These are phyloP conservation scores for Fusarium sp. DNA, from an alignment of 2,329 filamentous ascomycete species.

Conservation along the genomic window DNA sequence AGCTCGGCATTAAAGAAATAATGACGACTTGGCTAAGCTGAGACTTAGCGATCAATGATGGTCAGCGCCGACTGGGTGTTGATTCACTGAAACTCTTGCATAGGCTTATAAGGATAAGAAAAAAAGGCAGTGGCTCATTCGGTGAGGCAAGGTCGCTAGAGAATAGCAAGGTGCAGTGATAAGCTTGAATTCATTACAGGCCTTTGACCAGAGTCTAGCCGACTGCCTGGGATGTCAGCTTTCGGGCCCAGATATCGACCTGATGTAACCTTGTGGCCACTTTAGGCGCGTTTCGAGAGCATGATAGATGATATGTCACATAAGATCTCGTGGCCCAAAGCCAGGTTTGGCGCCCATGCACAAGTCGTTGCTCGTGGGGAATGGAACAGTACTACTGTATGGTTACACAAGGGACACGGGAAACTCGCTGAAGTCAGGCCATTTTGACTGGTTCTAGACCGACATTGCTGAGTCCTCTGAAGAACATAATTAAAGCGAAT, in stretches of 20 bases:
- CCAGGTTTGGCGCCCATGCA: conserved; percentile 4
- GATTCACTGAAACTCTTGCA: neutral
- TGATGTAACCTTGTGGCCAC: conserved; percentile 5
- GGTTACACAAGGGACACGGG: conserved; percentile 28
- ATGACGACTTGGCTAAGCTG: conserved; percentile 10
- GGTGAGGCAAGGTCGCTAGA: neutral
- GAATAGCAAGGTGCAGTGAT: neutral
- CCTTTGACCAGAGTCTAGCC: neutral
- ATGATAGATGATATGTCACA: conserved; percentile 19
- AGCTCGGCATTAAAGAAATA: conserved; percentile 20
- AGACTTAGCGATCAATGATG: neutral
- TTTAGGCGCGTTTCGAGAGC: neutral
- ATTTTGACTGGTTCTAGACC: conserved; percentile 31
- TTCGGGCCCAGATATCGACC: neutral
- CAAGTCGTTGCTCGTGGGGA: neutral
- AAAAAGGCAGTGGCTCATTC: neutral
- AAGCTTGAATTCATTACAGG: neutral
- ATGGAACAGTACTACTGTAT: neutral
- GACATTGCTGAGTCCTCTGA: neutral
- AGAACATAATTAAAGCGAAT: conserved; percentile 3
- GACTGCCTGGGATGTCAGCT: neutral
- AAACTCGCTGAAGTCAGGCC: conserved; percentile 27
- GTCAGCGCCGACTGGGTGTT: neutral
- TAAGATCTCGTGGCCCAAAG: neutral
- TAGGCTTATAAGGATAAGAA: neutral